These are phyloP conservation scores for Bauhinia variegata DNA, from an alignment of 306 rosid species.

Conservation along the genomic window DNA sequence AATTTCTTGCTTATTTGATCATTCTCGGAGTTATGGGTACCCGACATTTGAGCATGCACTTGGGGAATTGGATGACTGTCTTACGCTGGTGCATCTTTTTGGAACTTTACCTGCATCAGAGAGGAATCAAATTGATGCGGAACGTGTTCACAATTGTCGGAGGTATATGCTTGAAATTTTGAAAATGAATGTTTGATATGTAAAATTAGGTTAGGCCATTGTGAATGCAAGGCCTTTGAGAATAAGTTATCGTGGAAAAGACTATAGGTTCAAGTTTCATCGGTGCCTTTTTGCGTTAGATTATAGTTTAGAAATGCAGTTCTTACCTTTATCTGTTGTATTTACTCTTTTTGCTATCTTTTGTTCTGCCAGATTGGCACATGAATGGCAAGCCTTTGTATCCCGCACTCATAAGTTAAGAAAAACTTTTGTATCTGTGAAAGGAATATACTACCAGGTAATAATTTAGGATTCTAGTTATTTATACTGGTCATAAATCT, in stretches of 20 bases:
- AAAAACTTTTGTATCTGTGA: slow-evolving; percentile 83
- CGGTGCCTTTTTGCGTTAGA: not conserved
- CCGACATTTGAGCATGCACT: slow-evolving; percentile 88
- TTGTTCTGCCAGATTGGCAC: slow-evolving; percentile 63
- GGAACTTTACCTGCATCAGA: slow-evolving; percentile 82
- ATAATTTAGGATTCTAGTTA: not conserved
- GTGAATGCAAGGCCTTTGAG: not conserved
- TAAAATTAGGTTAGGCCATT: not conserved
- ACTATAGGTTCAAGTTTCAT: not conserved
- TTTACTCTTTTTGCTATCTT: slow-evolving; percentile 24
- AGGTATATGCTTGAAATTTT: slow-evolving; percentile 53
- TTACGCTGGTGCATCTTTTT: slow-evolving; percentile 88
- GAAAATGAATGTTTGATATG: slow-evolving; percentile 4
- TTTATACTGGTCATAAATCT: slow-evolving; percentile 6
- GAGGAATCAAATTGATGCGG: slow-evolving; percentile 71
- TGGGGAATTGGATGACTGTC: slow-evolving; percentile 93
- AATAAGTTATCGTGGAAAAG: not conserved
- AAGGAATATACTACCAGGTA: slow-evolving; percentile 97
- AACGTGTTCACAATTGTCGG: slow-evolving; percentile 67
- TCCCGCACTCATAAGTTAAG: slow-evolving; percentile 80
- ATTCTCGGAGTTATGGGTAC: slow-evolving; percentile 54
- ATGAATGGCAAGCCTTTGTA: slow-evolving; percentile 92
- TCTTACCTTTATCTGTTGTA: not conserved
- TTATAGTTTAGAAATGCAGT: not conserved
- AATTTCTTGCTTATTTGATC: slow-evolving; percentile 18